Conservation (phyloP, 2,329 filamentous ascomycete species). For the Echinosphaeria canescens region DNA sequence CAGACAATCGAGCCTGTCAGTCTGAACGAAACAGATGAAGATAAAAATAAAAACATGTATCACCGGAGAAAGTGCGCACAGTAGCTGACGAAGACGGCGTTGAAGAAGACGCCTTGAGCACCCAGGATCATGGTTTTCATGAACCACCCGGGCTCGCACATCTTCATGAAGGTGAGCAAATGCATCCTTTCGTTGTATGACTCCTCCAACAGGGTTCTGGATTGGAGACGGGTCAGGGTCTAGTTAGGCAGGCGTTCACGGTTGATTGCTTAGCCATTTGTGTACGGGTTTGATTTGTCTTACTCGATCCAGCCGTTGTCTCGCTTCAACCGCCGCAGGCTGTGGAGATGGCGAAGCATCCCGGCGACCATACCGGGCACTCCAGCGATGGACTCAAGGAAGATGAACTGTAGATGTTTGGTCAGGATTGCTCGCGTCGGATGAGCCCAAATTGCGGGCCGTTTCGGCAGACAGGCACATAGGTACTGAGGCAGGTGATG, state of each 20-base stretch:
- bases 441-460: too few species aligned
- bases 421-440: too few species aligned
- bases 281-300: too few species aligned
- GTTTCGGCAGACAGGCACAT: too few species aligned
- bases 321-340: slow-evolving; percentile 64
- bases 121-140: slow-evolving; percentile 79
- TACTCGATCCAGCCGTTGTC: slow-evolving; percentile 97
- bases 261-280: too few species aligned
- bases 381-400: slow-evolving; percentile 84
- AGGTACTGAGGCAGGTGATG: too few species aligned
- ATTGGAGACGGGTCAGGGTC: too few species aligned
- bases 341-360: slow-evolving; percentile 78
- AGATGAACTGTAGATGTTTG: slow-evolving; percentile 38
- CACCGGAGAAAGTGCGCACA: too few species aligned
- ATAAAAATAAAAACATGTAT: too few species aligned
- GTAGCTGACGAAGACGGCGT: slow-evolving; percentile 76
- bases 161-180: slow-evolving; percentile 64
- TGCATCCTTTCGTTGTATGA: slow-evolving; percentile 42
- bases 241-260: too few species aligned
- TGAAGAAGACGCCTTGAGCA: slow-evolving; percentile 94
- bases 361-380: slow-evolving; percentile 95
- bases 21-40: too few species aligned
- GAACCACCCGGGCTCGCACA: slow-evolving; percentile 62
- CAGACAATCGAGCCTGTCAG: too few species aligned
- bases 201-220: not conserved